Conservation (phyloP, 225 moss, liverwort and hornwort genomes). For the Takakia lepidozioides region DNA sequence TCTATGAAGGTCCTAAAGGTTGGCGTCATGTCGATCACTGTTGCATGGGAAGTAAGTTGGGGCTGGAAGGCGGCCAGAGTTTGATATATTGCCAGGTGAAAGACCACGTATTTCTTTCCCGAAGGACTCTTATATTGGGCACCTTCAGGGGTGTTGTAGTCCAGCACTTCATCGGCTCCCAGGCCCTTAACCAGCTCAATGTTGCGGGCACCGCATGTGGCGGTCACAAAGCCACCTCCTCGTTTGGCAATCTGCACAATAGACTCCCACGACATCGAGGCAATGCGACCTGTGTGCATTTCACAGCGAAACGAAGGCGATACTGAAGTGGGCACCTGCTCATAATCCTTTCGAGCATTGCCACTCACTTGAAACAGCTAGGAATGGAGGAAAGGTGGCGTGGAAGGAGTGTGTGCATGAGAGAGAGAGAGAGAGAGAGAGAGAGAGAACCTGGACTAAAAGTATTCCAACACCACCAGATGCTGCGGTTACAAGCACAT, state of each 20-base stretch:
- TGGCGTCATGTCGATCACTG: slow-evolving; percentile 42
- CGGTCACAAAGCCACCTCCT: slow-evolving; percentile 56
- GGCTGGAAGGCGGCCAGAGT: slow-evolving; percentile 21
- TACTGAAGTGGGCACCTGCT: too few relatives aligned
- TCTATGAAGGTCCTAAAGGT: slow-evolving; percentile 1
- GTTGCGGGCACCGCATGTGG: slow-evolving; percentile 52
- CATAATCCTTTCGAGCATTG: too few relatives aligned
- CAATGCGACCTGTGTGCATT: too few relatives aligned
- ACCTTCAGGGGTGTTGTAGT: slow-evolving; percentile 41
- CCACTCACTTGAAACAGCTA: too few relatives aligned
- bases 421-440: too few relatives aligned
- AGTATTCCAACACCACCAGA: slow-evolving; percentile 54
- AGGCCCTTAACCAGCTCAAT: slow-evolving; percentile 43
- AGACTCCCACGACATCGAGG: too few relatives aligned
- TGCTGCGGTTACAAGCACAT: slow-evolving; percentile 46
- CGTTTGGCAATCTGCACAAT: slow-evolving; percentile 50
- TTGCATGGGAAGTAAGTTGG: slow-evolving; percentile 28
- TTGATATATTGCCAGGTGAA: slow-evolving; percentile 32
- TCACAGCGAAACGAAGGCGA: too few relatives aligned
- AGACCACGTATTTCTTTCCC: slow-evolving; percentile 46
- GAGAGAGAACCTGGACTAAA: slow-evolving; percentile 30
- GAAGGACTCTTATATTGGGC: slow-evolving; percentile 42
- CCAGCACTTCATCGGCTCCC: too few relatives aligned
- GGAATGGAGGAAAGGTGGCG: too few relatives aligned
- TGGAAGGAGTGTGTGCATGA: too few relatives aligned